Base-by-base conservation (phyloP, 805 yeast genomes). In the Wickerhamomyces chaumierensis region DNA sequence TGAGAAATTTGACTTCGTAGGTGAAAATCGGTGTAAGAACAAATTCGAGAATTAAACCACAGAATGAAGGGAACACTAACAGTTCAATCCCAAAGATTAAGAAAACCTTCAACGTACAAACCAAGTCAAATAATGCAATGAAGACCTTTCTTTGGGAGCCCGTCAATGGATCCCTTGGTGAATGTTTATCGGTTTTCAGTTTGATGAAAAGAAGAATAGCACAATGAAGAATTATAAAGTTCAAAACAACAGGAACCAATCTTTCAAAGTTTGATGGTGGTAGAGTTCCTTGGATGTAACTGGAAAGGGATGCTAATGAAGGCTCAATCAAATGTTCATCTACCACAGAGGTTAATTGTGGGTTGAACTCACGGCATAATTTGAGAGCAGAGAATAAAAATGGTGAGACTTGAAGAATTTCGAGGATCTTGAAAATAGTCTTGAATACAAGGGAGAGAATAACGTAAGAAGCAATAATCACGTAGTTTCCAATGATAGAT, bases 1-100 rank as follows among this genome's bases (percentile, higher is more conserved):
- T 18, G 19, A 19, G 15, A 7, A 33, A 33, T 33, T 19, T 18
- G 27, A 18, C 12, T 13, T 33, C n/a, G 19, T 19, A 21, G 13
- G 39, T 14, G 17, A 76, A 49, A 3, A 81, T 47, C 1, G 94
- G 92, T 4, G 79, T 64, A 3, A 78, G 45, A 3, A 86, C 78
- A 42, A 81, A 62, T 48, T 81, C 88, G 20, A 90, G 56, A 51
- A 86, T 69, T 46, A 74, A 58, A 2, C 98, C 98, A 51, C 96
- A 87, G 48, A 76, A 76, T 0, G 82, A 66, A 1, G 98, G 98
- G 62, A 92, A 90, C 6, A 80, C 64, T n/a, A 82, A 68, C 37
- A 87, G 68, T 55, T 92, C 98, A 36, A 85, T 70, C 5, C 78
- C 70, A 52, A 88, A 81, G 19, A 92, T 69, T 12, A 72, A 49